A percentile compares a stretch with the other conserved stretches of the same genome.
phyloP scores from a whole-genome alignment of 2,329 filamentous ascomycete genomes.

The Pezicula rhizophila region DNA sequence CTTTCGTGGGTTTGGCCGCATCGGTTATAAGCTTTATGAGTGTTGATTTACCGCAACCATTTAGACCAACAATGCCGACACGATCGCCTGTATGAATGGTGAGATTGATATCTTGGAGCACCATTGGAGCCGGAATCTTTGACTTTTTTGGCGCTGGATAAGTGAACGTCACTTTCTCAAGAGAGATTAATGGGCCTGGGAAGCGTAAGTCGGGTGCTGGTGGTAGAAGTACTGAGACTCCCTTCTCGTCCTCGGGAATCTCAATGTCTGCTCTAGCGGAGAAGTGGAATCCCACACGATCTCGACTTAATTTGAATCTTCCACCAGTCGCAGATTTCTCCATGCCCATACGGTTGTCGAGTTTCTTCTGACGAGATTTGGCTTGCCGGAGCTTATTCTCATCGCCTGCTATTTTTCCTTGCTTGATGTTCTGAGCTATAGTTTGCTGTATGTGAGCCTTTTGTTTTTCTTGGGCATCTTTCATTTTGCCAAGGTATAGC shows the following conservation, averaged over 20 bases:
- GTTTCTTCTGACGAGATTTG: slow-evolving; percentile 76
- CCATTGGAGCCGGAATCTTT: slow-evolving; percentile 26
- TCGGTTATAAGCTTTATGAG: slow-evolving; percentile 66
- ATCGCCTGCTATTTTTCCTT: slow-evolving; percentile 71
- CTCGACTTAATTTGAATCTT: slow-evolving; percentile 75
- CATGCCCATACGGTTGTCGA: slow-evolving; percentile 75
- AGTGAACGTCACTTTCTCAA: slow-evolving; percentile 63
- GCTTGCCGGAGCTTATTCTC: slow-evolving; percentile 83
- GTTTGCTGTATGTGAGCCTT: slow-evolving; percentile 75
- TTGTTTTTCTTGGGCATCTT: slow-evolving; percentile 75
- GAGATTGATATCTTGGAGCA: slow-evolving; percentile 59
- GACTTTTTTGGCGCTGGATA: slow-evolving; percentile 41
- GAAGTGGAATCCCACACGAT: slow-evolving; percentile 57
- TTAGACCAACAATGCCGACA: slow-evolving; percentile 70
- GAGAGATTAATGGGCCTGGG: slow-evolving; percentile 64
- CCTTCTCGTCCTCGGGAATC: slow-evolving; percentile 56
- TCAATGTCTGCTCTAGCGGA: slow-evolving; percentile 62
- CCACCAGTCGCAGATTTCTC: slow-evolving; percentile 66
- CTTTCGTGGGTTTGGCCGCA: slow-evolving; percentile 49
- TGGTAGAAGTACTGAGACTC: slow-evolving; percentile 52
- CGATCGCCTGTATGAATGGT: slow-evolving; percentile 69
- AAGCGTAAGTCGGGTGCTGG: slow-evolving; percentile 66
- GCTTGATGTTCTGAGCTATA: slow-evolving; percentile 67
- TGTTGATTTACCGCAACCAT: slow-evolving; percentile 78
- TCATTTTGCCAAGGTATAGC: slow-evolving; percentile 65